Base-by-base conservation (phyloP, 148 eudicot genomes). In the Vaccinium corymbosum region DNA sequence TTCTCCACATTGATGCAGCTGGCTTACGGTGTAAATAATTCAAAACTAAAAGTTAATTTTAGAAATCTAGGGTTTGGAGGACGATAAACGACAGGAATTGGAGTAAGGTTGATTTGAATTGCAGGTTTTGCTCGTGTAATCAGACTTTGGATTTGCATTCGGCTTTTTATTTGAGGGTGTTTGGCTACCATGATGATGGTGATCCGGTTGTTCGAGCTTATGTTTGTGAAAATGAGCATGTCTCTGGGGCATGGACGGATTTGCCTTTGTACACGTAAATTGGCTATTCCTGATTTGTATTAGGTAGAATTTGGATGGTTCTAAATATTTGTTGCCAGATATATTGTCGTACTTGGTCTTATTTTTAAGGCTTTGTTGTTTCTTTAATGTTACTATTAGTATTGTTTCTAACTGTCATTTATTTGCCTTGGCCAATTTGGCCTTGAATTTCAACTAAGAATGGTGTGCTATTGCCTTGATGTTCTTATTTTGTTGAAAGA, bases 181-280 rank as follows among this genome's bases (percentile, higher is more conserved):
- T 91, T 22, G 98, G 98, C 27, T 95, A 84, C 83, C 98, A 94
- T 83, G 98, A 95, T 20, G 98, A 95, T 83, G 98, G 98, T 0
- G 97, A 94, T 78, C 98, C 98, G 0, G 97, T 91, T 70, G 98
- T 95, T 86, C 82, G 98, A 82, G 98, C 98, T 52, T 95, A 91
- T 85, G 98, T 95, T 0, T 95, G 98, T 83, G 98, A 95, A 73
- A 95, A 96, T 80, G 99, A 98, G n/a, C 99, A 94, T 91, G 99
- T 96, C 83, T 94, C 98, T 19, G 99, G 99, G 48, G 99, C 98
- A 7, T 94, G 99, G 98, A 96, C 99, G 7, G 94, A 94, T 85
- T 89, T 90, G 86, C 97, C 99, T 49, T 29, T 29, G 78, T 96
- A 92, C 76, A 86, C 93, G 8, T 94, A 76, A 89, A 9, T 76